Evolutionary conservation across 306 rosid species (phyloP), one percentile per base, ranked within the genome.

Genomic region (Castanea mollissima): DNA sequence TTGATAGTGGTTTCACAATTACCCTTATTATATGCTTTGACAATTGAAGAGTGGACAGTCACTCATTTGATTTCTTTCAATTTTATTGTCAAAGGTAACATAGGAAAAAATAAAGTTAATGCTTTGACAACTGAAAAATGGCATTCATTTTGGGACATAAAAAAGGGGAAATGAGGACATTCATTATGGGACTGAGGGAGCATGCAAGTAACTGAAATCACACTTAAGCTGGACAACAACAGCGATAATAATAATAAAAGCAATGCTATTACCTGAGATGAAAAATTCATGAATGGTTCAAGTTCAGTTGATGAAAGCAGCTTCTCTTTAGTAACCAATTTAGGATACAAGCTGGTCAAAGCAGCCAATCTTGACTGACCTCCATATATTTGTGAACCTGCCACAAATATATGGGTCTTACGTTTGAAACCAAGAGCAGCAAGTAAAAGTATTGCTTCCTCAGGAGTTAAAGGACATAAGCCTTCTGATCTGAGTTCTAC

Each of bases 381-480:
- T 76, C 97, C 99, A 74, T 91, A 93, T 80, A 95, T 85, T 80
- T 95, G 93, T 74, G 98, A 90, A 76, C 99, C 99, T 72, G 99
- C 99, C 58, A 95, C 93, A 74, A 88, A 95, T 81, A 95, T 51
- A 65, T 60, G 89, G 18, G 99, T 90, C 86, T 93, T 89, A 73
- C 97, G 93, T 74, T 86, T 93, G 86, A 95, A 95, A 76, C 99
- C 99, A 79, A 95, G 99, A 69, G 97, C 98, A 73, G 94, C 96
- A 76, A 95, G 97, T 97, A 93, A 87, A 75, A 95, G 99, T 20
- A 95, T 87, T 56, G 98, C 88, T 86, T 95, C 99, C 85, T 95
- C 99, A 13, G 99, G 97, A 52, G 94, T 82, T 87, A 93, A 82
- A 72, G 99, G 99, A 78, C 99, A 95, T 29, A 93, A 83, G 76